Base-by-base conservation (phyloP, 1,284 basidiomycete genomes). In the Sanghuangporus weigelae region DNA sequence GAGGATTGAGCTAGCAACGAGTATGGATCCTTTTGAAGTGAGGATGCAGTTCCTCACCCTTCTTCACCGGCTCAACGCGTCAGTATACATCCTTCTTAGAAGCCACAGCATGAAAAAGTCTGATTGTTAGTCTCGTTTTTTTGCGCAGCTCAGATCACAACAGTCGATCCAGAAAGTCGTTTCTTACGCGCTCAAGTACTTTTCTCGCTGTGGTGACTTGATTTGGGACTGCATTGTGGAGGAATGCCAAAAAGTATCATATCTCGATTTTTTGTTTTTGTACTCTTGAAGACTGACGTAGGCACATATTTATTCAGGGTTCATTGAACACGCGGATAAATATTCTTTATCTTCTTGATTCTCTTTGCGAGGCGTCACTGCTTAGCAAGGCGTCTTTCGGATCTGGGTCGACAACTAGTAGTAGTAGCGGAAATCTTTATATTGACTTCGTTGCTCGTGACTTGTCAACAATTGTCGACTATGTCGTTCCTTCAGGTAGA, bases 211-310 rank as follows among this genome's bases (percentile, higher is more conserved):
- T 65, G 91, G 92, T 10, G 92, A 96, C 69, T 95, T 97, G 73
- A 77, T 98, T 4, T 98, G 95, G 95, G 94, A 96, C 68, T 97
- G 95, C 71, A 85, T 97, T 56, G 77, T 95, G 21, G 93, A 96
- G 72, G 92, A 96, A 77, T 93, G 89, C 68, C 87, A 86, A 72
- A 95, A 93, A 83, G 92, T 88, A 46, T 62, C 40, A 75, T 67
- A 19, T 2, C 39, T 42, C 11, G 23, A 12, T 19, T 55, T 38
- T 14, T 46, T 48, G 14, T 38, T 51, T 59, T 12, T 5, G 5
- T 31, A 42, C 21, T 1, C 44, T 7, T 14, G 44, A 19, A 46
- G 21, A 46, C 16, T 19, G 16, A 46, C 12, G 16, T 16, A n/a
- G 7, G 12, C 21, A n/a, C 6, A 6, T n/a, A 46, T 46, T 19